Base-by-base conservation (phyloP, 2,329 filamentous ascomycete species). In the Proliferodiscus dingleyae region DNA sequence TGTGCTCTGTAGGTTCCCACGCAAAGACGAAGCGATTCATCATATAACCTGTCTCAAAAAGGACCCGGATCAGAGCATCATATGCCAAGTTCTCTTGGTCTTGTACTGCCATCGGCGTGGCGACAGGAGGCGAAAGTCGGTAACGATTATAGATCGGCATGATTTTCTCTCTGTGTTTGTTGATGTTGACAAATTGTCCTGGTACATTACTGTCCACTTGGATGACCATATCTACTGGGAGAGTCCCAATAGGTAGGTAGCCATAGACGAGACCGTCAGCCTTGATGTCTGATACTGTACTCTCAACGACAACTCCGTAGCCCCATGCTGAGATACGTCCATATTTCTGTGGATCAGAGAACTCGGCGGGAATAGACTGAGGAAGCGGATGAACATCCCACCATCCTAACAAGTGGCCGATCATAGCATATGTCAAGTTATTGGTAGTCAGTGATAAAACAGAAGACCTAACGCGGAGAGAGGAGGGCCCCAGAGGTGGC, bases 301-400 rank as follows among this genome's bases (percentile, higher is more conserved):
- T 60, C 40, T 59, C 56, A 29, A 48, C 45, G 4, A 60, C 54
- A 21, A 41, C 40, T 3, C 53, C 55, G 41, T 51, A 58, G 6
- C 57, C 56, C 55, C 55, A 61, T 19, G 49, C 50, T 24, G 59
- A 60, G n/a, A 61, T 60, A 8, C 56, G 47, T 34, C 55, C 54
- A 22, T 50, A 60, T n/a, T 54, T 49, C 7, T 26, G 40, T 1
- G 53, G 32, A 47, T 60, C 52, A 9, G 53, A 45, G 28, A 49
- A 57, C 24, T 53, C 32, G 3, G 28, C 29, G 6, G 57, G 55
- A 2, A 48, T 56, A 2, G 53, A 54, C 8, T 48, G 15, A 8
- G 58, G 58, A 15, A 57, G 43, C 24, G 55, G 55, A 41, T 60
- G 54, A 7, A 60, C 47, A 26, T 57, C 58, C 58, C 55, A 61